Conservation (phyloP, 345 rosid species). For the Arabidopsis arenosa region DNA sequence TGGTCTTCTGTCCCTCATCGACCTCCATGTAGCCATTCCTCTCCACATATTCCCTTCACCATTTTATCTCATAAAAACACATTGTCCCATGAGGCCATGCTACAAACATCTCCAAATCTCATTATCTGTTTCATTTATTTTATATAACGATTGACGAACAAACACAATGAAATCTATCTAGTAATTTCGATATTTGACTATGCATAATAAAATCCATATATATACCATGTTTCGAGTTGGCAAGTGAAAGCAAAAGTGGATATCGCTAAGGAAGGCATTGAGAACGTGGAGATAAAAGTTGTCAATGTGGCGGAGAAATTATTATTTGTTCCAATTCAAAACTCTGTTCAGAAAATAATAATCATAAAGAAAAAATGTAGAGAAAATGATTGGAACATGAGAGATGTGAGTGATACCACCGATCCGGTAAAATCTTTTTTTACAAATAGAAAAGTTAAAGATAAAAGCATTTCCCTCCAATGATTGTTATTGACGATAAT, state of each 20-base stretch:
- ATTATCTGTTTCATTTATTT: background rate
- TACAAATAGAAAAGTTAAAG: slow-evolving; percentile 16
- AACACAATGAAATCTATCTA: background rate
- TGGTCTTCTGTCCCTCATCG: background rate
- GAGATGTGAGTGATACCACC: slow-evolving; percentile 20
- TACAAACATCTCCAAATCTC: background rate
- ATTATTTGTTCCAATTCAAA: slow-evolving; percentile 21
- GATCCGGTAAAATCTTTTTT: slow-evolving; percentile 32
- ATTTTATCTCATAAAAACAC: background rate
- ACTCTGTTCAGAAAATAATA: background rate
- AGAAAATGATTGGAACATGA: slow-evolving; percentile 28
- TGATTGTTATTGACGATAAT: slow-evolving; percentile 34
- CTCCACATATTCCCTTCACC: background rate
- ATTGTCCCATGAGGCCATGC: background rate
- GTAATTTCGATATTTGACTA: background rate
- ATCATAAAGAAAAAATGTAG: background rate
- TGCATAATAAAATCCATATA: slow-evolving; percentile 13
- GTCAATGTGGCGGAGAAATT: slow-evolving; percentile 4
- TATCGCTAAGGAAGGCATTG: background rate
- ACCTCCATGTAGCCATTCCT: background rate
- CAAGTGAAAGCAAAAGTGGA: background rate
- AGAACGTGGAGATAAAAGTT: slow-evolving; percentile 9
- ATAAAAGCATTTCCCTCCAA: slow-evolving; percentile 36
- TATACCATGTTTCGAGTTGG: slow-evolving; percentile 3
- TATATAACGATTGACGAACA: background rate